Base-by-base conservation (phyloP, 1,139 yeast genomes). In the Oligophagozyma castellii region DNA sequence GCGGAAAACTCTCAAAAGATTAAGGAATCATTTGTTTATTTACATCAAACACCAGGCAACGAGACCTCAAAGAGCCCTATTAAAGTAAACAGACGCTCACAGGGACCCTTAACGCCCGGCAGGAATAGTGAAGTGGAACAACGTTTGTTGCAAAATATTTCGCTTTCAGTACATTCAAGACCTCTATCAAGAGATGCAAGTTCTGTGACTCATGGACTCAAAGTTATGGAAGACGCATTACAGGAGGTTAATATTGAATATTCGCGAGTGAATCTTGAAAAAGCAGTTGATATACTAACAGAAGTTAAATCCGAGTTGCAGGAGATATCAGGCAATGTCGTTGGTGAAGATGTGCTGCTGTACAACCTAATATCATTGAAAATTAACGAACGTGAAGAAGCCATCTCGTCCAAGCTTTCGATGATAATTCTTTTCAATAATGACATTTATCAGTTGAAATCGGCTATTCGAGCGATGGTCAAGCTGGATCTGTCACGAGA, bases 11-110 rank as follows among this genome's bases (percentile, higher is more conserved):
- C 63, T 56, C 66, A 53, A 51, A 66, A 51, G 55, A 56, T 58
- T 34, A 51, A 61, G 30, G 65, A 64, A 30, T 63, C 70, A 1
- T 53, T 64, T 41, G 56, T 57, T 25, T 49, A 77, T 31, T 44
- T 72, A 19, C 51, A 49, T 24, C 49, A 43, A 28, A 48, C 54
- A 1, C 53, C 56, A 1, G 40, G 38, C 3, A 38, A 46, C 23
- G 53, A 48, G 21, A 30, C 32, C 4, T 38, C 42, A 2, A 34
- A 32, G 20, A 48, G 54, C 30, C 55, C 56, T 1, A 30, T 37
- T 2, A 49, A 44, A 31, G 37, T 30, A 7, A 34, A 29, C 36
- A 51, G 42, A 27, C 48, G 42, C 7, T 47, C 53, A 25, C 19
- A 38, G 20, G 46, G 45, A 6, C 23, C 19, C 5, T 25, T 20